Evolutionary conservation across 2,329 filamentous ascomycete genomes (phyloP).

Genomic region (Leptographium lundbergii): DNA sequence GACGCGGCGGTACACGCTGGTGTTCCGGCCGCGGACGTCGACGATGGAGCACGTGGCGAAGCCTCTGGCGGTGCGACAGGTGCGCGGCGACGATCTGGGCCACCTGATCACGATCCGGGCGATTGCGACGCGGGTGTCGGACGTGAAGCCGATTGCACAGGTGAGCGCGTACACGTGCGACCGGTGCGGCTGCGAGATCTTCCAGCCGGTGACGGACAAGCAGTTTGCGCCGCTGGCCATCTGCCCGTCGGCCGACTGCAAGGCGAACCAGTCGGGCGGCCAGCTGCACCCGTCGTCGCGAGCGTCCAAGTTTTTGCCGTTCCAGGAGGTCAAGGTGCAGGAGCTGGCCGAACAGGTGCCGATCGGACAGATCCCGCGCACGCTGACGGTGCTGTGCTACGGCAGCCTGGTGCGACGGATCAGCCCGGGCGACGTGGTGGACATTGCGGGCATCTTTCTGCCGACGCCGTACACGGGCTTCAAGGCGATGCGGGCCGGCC

Average conservation of each 20-base stretch:
- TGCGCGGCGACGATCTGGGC: constrained; percentile 85
- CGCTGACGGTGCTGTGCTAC: constrained; percentile 79
- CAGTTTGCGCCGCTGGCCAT: constrained; percentile 78
- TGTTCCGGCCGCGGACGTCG: constrained; percentile 84
- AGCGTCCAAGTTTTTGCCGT: constrained; percentile 91
- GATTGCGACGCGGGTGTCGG: constrained; percentile 88
- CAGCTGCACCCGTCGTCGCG: constrained; percentile 90
- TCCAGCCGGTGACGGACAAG: constrained; percentile 86
- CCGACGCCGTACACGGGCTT: constrained; percentile 99
- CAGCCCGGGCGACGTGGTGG: constrained; percentile 88
- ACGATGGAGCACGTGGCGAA: constrained; percentile 50
- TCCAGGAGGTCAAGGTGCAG: constrained; percentile 97
- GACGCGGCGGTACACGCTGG: constrained; percentile 85
- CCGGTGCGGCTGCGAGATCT: constrained; percentile 90
- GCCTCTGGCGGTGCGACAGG: constrained; percentile 78
- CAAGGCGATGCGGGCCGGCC: constrained; percentile 86
- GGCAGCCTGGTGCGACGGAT: constrained; percentile 75
- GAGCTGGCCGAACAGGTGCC: constrained; percentile 99
- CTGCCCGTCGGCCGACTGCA: constrained; percentile 85
- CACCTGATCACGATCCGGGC: constrained; percentile 88
- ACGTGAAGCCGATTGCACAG: constrained; percentile 94
- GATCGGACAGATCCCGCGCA: constrained; percentile 90
- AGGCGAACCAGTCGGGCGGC: constrained; percentile 80
- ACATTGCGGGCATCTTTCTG: constrained; percentile 89
- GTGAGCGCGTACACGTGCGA: constrained; percentile 98